Conservation (phyloP, 768 basidiomycete species). For the Pleurotus platypus region DNA sequence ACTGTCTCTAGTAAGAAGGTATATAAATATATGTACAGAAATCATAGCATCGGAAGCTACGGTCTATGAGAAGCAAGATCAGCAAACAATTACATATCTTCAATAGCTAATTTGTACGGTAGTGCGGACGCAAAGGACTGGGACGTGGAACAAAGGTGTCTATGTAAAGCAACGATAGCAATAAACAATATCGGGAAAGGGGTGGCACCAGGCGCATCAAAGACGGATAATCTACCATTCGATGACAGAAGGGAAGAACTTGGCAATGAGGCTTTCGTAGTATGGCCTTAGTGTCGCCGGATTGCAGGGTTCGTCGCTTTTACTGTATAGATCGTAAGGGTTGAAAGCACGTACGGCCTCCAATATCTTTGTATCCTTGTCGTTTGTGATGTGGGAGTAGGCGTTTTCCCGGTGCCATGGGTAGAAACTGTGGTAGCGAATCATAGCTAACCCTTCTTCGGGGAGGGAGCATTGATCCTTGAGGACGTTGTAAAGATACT, state of each 20-base stretch:
- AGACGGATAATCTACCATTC: constrained; percentile 59
- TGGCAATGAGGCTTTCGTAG: constrained; percentile 77
- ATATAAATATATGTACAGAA: too few species aligned
- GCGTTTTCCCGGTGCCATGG: constrained; percentile 93
- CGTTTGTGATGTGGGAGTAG: constrained; percentile 75
- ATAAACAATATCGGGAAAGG: not conserved
- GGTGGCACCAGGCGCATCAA: not conserved
- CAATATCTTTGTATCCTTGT: constrained; percentile 60
- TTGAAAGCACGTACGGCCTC: constrained; percentile 85
- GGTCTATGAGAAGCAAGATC: not conserved
- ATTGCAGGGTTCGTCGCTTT: constrained; percentile 68
- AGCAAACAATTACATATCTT: not conserved
- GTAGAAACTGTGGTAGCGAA: constrained; percentile 93
- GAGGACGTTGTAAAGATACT: constrained; percentile 84
- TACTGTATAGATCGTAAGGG: constrained; percentile 93
- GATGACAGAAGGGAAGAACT: constrained; percentile 79
- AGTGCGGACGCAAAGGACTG: not conserved
- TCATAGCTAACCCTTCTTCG: constrained; percentile 83
- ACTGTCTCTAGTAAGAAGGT: not conserved
- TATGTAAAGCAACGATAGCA: constrained; percentile 4
- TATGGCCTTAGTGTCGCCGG: constrained; percentile 71
- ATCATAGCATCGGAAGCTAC: too few species aligned
- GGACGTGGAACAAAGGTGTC: not conserved
- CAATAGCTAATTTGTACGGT: constrained; percentile 4
- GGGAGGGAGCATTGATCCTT: constrained; percentile 83